Base-by-base conservation (phyloP, 345 rosid genomes). In the Microthlaspi erraticum region DNA sequence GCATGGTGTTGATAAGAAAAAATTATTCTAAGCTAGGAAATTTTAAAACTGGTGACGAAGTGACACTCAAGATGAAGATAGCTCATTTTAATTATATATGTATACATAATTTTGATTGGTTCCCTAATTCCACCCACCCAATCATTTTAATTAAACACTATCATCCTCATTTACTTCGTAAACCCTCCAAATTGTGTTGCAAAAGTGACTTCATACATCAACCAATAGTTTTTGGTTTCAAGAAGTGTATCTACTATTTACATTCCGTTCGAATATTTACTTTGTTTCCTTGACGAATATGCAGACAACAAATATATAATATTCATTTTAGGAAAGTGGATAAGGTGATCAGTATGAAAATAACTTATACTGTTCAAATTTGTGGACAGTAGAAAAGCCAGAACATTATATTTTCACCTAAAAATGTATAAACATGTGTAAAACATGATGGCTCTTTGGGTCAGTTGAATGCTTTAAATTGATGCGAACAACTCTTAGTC, bases 391-490 rank as follows among this genome's bases (percentile, higher is more conserved):
- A 11, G 19, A 43, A 53, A 53, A 53, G 55, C 32, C 63, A 20
- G 12, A 48, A 19, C 26, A 41, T 41, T 23, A 23, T 41, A 23
- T 60, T 60, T 32, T 23, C 65, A 18, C 65, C 50, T 41, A 60
- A 34, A 51, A 43, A 20, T 31, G 46, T 53, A 61, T 61, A 10
- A 56, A 63, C 70, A 72, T 72, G 76, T 63, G 69, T 20, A 44
- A 53, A 50, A 72, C 70, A 72, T 72, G 76, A 44, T 54, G 70
- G 34, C 11, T n/a, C 54, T 26, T 26, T 26, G 29, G 29, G 4
- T 26, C 29, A 26, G 3, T 11, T 53, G 44, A 43, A 33, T 43
- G 20, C 6, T 62, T 58, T 26, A 19, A 10, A 13, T 19, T 48
- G 14, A 13, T 37, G 32, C 38, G 11, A 66, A 58, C 44, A 51